A percentile compares a stretch with the other conserved stretches of the same genome.
These are phyloP conservation scores for Kurtzmaniella quercitrusa DNA, from an alignment of 1,139 yeast genomes.

Conservation along the genomic window DNA sequence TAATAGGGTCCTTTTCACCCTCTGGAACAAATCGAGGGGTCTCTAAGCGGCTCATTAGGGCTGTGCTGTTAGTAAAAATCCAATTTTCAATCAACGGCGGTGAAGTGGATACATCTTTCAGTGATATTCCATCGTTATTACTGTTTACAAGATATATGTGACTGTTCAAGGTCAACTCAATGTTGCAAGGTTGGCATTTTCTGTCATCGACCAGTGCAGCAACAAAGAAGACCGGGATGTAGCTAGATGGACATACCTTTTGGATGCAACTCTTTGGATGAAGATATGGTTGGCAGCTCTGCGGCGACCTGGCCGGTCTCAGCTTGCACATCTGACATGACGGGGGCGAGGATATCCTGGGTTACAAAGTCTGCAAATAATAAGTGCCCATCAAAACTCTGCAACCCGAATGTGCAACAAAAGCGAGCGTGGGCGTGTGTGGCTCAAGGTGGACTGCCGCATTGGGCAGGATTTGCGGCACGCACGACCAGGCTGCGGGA, in stretches of 20 bases:
- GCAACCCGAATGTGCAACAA: conserved; percentile 12
- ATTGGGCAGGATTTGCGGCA: conserved; percentile 6
- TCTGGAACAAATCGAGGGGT: conserved; percentile 5
- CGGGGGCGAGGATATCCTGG: neutral
- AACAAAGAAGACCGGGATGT: neutral
- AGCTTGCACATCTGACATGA: neutral
- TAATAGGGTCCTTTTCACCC: conserved; percentile 24
- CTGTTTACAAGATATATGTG: too few relatives aligned
- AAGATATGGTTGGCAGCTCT: neutral
- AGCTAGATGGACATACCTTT: neutral
- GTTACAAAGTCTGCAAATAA: conserved; percentile 1
- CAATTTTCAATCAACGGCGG: too few relatives aligned
- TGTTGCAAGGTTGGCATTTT: too few relatives aligned
- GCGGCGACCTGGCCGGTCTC: neutral
- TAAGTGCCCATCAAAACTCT: conserved; percentile 8
- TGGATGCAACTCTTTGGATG: conserved; percentile 1
- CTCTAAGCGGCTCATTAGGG: conserved; percentile 1
- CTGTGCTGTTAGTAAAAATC: conserved; percentile 1
- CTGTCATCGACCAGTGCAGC: too few relatives aligned
- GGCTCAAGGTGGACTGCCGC: conserved; percentile 8
- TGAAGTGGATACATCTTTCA: too few relatives aligned
- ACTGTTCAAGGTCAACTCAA: too few relatives aligned
- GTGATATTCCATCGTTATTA: too few relatives aligned
- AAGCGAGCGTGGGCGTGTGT: conserved; percentile 8
- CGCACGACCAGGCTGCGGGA: conserved; percentile 4